phyloP scores from a whole-genome alignment of 345 rosid genomes.

The Noccaea caerulescens region DNA sequence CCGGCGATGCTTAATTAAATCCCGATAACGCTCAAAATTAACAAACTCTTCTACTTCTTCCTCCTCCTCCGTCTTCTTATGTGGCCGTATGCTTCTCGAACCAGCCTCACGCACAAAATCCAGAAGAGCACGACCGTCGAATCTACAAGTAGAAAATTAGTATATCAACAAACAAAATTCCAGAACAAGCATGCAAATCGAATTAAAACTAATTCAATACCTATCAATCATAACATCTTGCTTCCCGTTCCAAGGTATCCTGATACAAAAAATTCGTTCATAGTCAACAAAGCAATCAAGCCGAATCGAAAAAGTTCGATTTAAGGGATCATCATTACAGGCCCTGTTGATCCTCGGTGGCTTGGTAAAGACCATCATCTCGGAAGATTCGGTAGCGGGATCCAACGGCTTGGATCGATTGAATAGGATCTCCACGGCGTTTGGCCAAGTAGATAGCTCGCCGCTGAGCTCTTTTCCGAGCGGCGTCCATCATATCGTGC shows the following conservation, averaged over 20 bases:
- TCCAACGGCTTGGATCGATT: conserved; percentile 79
- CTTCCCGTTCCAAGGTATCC: conserved; percentile 96
- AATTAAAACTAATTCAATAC: conserved; percentile 37
- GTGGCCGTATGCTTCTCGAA: conserved; percentile 47
- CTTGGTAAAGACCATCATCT: conserved; percentile 89
- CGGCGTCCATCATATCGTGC: conserved; percentile 99
- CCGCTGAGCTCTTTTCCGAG: conserved; percentile 94
- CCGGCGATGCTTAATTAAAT: conserved; percentile 99
- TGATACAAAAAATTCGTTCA: conserved; percentile 25
- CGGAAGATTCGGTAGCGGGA: conserved; percentile 75
- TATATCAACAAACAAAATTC: not conserved
- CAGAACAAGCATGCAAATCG: not conserved
- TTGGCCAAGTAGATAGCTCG: conserved; percentile 86
- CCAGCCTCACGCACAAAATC: conserved; percentile 89
- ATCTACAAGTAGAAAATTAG: conserved; percentile 32
- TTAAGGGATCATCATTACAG: conserved; percentile 47
- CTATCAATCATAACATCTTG: conserved; percentile 84
- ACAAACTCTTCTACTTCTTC: conserved; percentile 99
- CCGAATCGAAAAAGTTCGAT: not conserved
- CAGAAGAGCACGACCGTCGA: conserved; percentile 94
- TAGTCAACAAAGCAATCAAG: not conserved
- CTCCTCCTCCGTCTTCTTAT: conserved; percentile 82
- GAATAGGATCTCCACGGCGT: conserved; percentile 95
- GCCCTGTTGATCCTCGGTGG: conserved; percentile 90
- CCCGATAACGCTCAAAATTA: conserved; percentile 99